Percentiles rank a stretch among this genome's conserved stretches.
Evolutionary conservation across 1,284 basidiomycete species (phyloP).

Genomic region (Trichosporon coremiiforme): DNA sequence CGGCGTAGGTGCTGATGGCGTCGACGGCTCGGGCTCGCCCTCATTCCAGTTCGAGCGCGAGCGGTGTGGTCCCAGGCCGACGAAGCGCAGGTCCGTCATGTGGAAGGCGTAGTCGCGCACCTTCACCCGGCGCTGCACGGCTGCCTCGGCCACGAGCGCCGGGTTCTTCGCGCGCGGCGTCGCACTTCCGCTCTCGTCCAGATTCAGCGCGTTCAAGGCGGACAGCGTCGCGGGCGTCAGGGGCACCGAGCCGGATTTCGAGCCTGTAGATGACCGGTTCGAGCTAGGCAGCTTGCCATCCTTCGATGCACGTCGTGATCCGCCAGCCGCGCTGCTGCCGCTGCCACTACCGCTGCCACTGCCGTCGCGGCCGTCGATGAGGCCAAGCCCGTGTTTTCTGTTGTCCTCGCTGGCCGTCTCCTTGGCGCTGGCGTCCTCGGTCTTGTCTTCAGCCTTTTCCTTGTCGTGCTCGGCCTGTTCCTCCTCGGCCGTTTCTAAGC

Average conservation of each 20-base stretch:
- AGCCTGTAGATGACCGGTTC: background rate
- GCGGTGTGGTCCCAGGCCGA: slow-evolving; percentile 33
- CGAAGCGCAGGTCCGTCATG: slow-evolving; percentile 41
- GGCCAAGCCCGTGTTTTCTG: background rate
- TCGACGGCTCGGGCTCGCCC: slow-evolving; percentile 27
- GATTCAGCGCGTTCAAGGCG: background rate
- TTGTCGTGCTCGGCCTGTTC: slow-evolving; percentile 1
- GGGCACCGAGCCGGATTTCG: background rate
- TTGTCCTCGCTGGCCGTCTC: background rate
- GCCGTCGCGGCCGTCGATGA: slow-evolving; percentile 1
- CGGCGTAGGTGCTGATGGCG: background rate
- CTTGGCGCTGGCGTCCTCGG: background rate
- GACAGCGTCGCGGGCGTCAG: slow-evolving; percentile 3
- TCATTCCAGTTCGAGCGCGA: slow-evolving; percentile 31
- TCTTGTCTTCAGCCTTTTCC: background rate
- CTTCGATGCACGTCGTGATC: background rate
- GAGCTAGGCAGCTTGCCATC: background rate
- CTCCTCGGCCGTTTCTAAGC: slow-evolving; percentile 7
- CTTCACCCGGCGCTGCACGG: slow-evolving; percentile 32
- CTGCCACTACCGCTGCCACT: no score
- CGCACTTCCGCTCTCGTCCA: slow-evolving; percentile 3
- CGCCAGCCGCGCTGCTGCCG: no score
- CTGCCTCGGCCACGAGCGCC: slow-evolving; percentile 15
- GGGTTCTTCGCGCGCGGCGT: slow-evolving; percentile 8
- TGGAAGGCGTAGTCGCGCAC: slow-evolving; percentile 51